Base-by-base conservation (phyloP, 202 grass and related monocot species). In the Zizania palustris region DNA sequence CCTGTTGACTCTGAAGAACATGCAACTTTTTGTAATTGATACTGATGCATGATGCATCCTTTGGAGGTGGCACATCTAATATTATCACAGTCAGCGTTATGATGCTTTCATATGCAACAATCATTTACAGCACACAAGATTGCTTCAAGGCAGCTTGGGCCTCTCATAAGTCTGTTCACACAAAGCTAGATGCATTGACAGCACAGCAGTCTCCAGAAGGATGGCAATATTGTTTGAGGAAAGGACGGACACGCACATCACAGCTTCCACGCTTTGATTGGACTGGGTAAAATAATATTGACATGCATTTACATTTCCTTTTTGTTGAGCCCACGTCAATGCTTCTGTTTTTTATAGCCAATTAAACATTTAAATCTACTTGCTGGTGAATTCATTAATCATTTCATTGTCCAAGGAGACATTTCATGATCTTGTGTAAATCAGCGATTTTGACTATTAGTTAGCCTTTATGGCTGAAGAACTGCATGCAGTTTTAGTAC, bases 161-260 rank as follows among this genome's bases (percentile, higher is more conserved):
- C 74, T 80, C 84, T 65, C 96, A 99, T 60, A 99, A 95, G 82
- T 90, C 87, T 75, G 78, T 93, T 10, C 96, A 99, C 65, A 76
- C 68, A 28, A 93, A 93, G 76, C 54, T 78, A n/a, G 69, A 41
- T 63, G 57, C 72, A 61, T 66, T 73, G 16, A 20, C 74, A 81
- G 82, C 85, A 20, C 83, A 87, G 56, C 75, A 78, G 64, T 79
- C 82, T 72, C 76, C 72, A 82, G 85, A 88, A 42, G 96, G 75
- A 81, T 99, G 96, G 96, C 62, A 83, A 58, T 99, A 96, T 92
- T 99, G 87, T 85, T 53, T 90, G 58, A 90, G 67, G 85, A 99
- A 89, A 79, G 92, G 96, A 16, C 85, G 87, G 67, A 70, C 35
- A 57, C 78, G 92, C 39, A 81, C 77, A 75, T 56, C 71, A 78